Base-by-base conservation (phyloP, 805 yeast species). In the Yamadazyma phyllophila region DNA sequence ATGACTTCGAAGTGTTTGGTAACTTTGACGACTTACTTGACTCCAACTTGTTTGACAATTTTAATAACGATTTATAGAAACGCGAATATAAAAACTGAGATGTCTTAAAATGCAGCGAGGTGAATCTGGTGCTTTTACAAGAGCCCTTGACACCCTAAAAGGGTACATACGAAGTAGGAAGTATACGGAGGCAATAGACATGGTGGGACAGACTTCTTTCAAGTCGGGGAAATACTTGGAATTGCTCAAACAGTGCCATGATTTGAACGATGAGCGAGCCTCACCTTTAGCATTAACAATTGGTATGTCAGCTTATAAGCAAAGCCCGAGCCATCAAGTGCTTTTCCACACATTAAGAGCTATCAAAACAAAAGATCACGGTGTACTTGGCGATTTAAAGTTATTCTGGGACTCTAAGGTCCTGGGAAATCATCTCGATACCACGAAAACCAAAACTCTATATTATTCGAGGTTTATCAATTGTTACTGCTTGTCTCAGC, bases 391-490 rank as follows among this genome's bases (percentile, higher is more conserved):
- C 7, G 37, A 30, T 7, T 34, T 44, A 24, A 44, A 44, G 33
- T 26, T 34, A 27, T 39, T 39, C 13, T 44, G 47, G 47, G 44
- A 39, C 26, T 8, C 12, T n/a, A 14, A 26, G 6, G 36, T 44
- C 2, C 30, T 30, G 7, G 35, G 36, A 11, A 31, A 29, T 3
- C 12, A 27, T 3, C 9, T 35, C 3, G 35, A 40, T 4, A 29
- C 39, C 15, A 12, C 44, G n/a, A 32, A 31, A 32, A 20, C 36
- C 8, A 12, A 15, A 26, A 34, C 49, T 3, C 24, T 46, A 26
- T 66, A 65, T 47, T 56, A 60, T 32, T 49, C 55, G 1, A 57
- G 65, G 3, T 56, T 53, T 26, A 27, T 66, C 27, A 50, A 54
- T 36, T 47, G 57, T 1, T 54, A 63, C 9, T 26, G 64, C 9